Percentiles rank a stretch among this genome's conserved stretches.
phyloP scores from a whole-genome alignment of 1,284 basidiomycete species.

The Trichosporon asahii region DNA sequence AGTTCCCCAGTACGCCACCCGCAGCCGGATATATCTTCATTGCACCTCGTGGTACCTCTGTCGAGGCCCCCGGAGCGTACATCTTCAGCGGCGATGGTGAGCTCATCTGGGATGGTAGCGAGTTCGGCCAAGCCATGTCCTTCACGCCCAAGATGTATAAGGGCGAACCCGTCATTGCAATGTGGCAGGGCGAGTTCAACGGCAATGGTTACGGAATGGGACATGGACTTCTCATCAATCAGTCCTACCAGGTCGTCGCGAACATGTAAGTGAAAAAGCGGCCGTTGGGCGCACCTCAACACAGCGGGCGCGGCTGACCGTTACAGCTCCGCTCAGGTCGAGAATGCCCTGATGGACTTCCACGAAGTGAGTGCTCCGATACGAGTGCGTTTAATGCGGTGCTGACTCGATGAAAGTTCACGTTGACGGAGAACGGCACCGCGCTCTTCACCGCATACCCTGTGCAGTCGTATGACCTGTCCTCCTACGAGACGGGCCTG shows the following conservation, averaged over 20 bases:
- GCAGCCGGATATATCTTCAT: constrained; percentile 28
- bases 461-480: constrained; percentile 28
- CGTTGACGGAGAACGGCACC: constrained; percentile 39
- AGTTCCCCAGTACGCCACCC: constrained; percentile 19
- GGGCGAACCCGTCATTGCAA: constrained; percentile 28
- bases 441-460: constrained; percentile 40
- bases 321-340: constrained; percentile 9
- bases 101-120: constrained; percentile 36
- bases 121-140: constrained; percentile 35
- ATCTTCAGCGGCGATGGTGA: constrained; percentile 35
- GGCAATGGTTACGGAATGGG: constrained; percentile 32
- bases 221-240: constrained; percentile 30
- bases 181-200: constrained; percentile 37
- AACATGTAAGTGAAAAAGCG: constrained; percentile 25
- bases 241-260: constrained; percentile 32
- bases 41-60: constrained; percentile 34
- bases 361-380: constrained; percentile 28
- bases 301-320: not conserved
- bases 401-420: constrained; percentile 24
- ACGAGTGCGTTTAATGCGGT: not conserved
- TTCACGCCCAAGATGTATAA: constrained; percentile 28
- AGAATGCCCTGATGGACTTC: constrained; percentile 25
- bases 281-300: not conserved
- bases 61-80: constrained; percentile 21
- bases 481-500: not conserved